Conservation (phyloP, 108 stramenopile species). For the Conticribra weissflogii region DNA sequence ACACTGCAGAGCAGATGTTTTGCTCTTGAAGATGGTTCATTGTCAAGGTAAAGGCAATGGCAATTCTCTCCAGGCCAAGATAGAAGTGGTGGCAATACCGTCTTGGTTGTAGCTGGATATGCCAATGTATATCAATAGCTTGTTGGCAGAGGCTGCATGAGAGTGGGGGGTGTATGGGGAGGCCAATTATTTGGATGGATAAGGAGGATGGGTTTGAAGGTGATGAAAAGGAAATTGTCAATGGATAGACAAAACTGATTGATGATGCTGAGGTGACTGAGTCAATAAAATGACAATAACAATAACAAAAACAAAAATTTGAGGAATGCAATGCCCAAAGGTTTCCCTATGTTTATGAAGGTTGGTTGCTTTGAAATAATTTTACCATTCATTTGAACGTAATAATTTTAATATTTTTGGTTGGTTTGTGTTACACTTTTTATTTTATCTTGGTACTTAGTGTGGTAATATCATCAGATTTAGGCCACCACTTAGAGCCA, state of each 20-base stretch:
- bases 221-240: too few relatives aligned
- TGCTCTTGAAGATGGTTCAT: constrained; percentile 73
- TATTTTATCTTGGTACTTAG: too few relatives aligned
- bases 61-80: constrained; percentile 64
- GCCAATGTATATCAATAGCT: constrained; percentile 68
- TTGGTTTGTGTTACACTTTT: too few relatives aligned
- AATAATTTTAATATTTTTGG: too few relatives aligned
- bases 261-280: too few relatives aligned
- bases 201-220: not conserved
- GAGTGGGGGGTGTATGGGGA: constrained; percentile 81
- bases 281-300: too few relatives aligned
- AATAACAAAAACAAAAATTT: constrained; percentile 58
- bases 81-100: constrained; percentile 75
- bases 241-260: too few relatives aligned
- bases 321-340: constrained; percentile 63
- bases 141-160: constrained; percentile 70
- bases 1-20: constrained; percentile 49
- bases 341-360: constrained; percentile 81
- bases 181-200: constrained; percentile 43
- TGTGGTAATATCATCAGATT: too few relatives aligned
- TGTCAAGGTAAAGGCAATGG: constrained; percentile 33
- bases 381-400: too few relatives aligned
- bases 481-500: too few relatives aligned
- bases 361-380: too few relatives aligned
- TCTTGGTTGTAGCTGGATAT: constrained; percentile 57